Evolutionary conservation across 345 rosid genomes (phyloP).

Genomic region (Hibiscus syriacus): DNA sequence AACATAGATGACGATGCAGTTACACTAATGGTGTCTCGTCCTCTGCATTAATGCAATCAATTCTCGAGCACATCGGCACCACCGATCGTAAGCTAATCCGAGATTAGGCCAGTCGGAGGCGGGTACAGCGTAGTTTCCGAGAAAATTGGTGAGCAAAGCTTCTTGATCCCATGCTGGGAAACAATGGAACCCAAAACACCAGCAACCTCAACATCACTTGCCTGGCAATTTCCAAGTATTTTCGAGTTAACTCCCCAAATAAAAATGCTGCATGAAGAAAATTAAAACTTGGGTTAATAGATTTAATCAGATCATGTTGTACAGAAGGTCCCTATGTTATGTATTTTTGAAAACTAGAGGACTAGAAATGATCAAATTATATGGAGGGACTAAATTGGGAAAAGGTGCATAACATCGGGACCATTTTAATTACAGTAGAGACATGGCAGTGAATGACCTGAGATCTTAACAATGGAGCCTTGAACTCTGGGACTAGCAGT

Average conservation of each 20-base stretch:
- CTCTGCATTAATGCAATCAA: slow-evolving; percentile 6
- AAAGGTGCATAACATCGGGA: too few species aligned
- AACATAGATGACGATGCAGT: background rate
- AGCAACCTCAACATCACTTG: slow-evolving; percentile 62
- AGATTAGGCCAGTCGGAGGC: slow-evolving; percentile 81
- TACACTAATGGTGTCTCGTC: too few species aligned
- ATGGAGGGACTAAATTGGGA: too few species aligned
- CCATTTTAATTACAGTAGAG: too few species aligned
- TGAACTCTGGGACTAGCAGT: slow-evolving; percentile 57
- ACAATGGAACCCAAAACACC: slow-evolving; percentile 50
- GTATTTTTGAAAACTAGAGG: too few species aligned
- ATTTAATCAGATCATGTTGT: too few species aligned
- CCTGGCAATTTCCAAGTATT: slow-evolving; percentile 19
- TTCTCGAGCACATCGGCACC: slow-evolving; percentile 60
- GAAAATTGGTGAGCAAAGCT: slow-evolving; percentile 56
- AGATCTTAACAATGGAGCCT: slow-evolving; percentile 49
- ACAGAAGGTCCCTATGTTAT: too few species aligned
- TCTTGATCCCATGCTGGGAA: slow-evolving; percentile 61
- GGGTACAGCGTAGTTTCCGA: slow-evolving; percentile 49
- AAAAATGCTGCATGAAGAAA: slow-evolving; percentile 31
- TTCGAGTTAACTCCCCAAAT: slow-evolving; percentile 38
- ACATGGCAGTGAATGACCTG: slow-evolving; percentile 27
- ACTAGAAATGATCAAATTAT: too few species aligned
- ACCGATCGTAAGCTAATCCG: slow-evolving; percentile 47
- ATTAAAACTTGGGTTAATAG: background rate